Percentiles rank a stretch among this genome's conserved stretches.
phyloP scores from a whole-genome alignment of 2,329 filamentous ascomycete genomes.

The Hirsutella rhossiliensis region DNA sequence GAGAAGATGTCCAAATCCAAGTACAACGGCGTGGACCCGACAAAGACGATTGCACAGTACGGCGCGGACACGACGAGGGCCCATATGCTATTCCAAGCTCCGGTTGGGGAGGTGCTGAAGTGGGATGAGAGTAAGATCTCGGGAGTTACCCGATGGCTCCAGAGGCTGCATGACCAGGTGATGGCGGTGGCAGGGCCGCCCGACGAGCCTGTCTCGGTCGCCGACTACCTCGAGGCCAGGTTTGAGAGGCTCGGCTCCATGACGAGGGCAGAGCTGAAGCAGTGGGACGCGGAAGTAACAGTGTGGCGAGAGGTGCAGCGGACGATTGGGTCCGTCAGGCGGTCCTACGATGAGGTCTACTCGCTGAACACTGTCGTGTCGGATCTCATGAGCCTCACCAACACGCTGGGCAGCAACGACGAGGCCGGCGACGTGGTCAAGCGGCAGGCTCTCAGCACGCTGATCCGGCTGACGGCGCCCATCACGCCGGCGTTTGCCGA shows the following conservation, averaged over 20 bases:
- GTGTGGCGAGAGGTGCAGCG: constrained; percentile 57
- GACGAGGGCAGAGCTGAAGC: constrained; percentile 17
- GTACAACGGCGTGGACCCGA: constrained; percentile 80
- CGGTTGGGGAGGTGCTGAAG: constrained; percentile 70
- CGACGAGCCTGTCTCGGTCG: constrained; percentile 9
- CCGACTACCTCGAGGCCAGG: constrained; percentile 24
- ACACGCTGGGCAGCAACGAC: constrained; percentile 41
- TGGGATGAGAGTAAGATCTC: constrained; percentile 79
- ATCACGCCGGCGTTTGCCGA: constrained; percentile 71
- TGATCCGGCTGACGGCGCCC: constrained; percentile 65
- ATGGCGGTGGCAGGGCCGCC: constrained; percentile 9
- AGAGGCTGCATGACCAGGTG: constrained; percentile 51
- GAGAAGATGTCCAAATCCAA: constrained; percentile 98
- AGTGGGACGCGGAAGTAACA: constrained; percentile 33
- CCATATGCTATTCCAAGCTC: constrained; percentile 82
- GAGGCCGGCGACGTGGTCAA: constrained; percentile 29
- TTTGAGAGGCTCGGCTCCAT: constrained; percentile 17
- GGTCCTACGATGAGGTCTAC: constrained; percentile 59
- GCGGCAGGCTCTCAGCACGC: constrained; percentile 35
- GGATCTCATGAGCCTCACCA: constrained; percentile 72
- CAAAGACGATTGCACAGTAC: constrained; percentile 56
- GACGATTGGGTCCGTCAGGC: constrained; percentile 54
- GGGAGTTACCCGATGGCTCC: constrained; percentile 72
- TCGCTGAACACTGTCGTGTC: constrained; percentile 75
- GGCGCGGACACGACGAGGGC: constrained; percentile 76